Percentiles rank a stretch among this genome's conserved stretches.
Evolutionary conservation across 805 yeast species (phyloP).

Genomic region (Spencermartinsiella europaea): DNA sequence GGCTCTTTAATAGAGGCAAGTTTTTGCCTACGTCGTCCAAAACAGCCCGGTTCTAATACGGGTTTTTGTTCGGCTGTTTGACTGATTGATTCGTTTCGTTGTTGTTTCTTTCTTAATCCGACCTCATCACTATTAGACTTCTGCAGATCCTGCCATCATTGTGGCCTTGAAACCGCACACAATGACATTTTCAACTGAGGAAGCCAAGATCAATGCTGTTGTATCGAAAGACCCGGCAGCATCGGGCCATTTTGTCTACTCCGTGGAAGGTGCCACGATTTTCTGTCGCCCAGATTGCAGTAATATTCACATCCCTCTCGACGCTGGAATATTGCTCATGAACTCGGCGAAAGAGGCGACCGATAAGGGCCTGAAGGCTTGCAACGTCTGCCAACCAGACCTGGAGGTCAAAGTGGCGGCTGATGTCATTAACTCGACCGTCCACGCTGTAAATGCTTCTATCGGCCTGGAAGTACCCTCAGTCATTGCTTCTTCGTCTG

Average conservation of each 20-base stretch:
- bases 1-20: too few species aligned
- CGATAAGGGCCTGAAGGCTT: conserved; percentile 43
- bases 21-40: too few species aligned
- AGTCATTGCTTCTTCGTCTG: neutral
- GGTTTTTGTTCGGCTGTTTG: too few species aligned
- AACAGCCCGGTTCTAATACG: too few species aligned
- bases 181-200: neutral
- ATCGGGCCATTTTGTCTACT: conserved; percentile 51
- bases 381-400: conserved; percentile 53
- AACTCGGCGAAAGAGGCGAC: conserved; percentile 40
- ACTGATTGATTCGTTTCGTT: too few species aligned
- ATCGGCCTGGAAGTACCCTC: conserved; percentile 51
- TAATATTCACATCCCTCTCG: conserved; percentile 31
- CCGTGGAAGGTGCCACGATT: conserved; percentile 31
- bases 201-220: conserved; percentile 13
- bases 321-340: conserved; percentile 41
- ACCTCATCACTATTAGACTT: too few species aligned
- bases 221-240: conserved; percentile 51
- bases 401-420: conserved; percentile 18
- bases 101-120: too few species aligned
- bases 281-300: conserved; percentile 65
- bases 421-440: conserved; percentile 41
- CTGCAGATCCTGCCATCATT: too few species aligned
- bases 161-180: neutral
- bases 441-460: conserved; percentile 47